A percentile compares a stretch with the other conserved stretches of the same genome.
These are phyloP conservation scores for Grammothele lineata DNA, from an alignment of 768 basidiomycete genomes.

Conservation along the genomic window DNA sequence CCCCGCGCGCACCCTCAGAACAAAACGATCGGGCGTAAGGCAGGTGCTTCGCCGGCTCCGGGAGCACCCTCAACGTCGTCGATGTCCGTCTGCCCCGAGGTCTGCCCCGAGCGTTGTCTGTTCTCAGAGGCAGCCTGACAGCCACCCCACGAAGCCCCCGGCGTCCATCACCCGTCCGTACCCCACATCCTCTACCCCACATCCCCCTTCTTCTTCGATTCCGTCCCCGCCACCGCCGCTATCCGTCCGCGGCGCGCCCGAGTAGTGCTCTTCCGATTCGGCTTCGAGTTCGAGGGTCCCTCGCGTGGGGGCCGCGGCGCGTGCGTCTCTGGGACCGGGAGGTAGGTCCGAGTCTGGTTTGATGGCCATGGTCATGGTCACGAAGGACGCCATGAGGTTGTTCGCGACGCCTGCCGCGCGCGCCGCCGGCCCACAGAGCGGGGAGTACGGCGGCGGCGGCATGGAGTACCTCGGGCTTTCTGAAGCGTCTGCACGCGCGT, in stretches of 20 bases:
- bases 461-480: conserved; percentile 30
- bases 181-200: conserved; percentile 10
- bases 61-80: too few relatives aligned
- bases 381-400: conserved; percentile 59
- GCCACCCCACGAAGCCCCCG: conserved; percentile 18
- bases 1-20: too few relatives aligned
- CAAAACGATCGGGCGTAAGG: too few relatives aligned
- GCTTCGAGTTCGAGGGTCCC: too few relatives aligned
- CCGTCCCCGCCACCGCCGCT: neutral
- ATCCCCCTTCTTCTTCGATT: neutral
- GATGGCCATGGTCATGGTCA: conserved; percentile 39
- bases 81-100: too few relatives aligned
- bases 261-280: too few relatives aligned
- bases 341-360: too few relatives aligned
- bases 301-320: too few relatives aligned
- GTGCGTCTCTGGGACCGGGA: neutral
- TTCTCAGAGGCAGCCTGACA: neutral
- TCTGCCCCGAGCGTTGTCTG: too few relatives aligned
- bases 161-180: conserved; percentile 41
- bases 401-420: conserved; percentile 34
- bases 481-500: neutral
- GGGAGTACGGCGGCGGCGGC: conserved; percentile 46
- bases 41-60: too few relatives aligned
- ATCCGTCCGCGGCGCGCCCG: conserved; percentile 2
- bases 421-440: conserved; percentile 44